These are phyloP conservation scores for Leccinum arenicola DNA, from an alignment of 768 basidiomycete species.

Conservation along the genomic window DNA sequence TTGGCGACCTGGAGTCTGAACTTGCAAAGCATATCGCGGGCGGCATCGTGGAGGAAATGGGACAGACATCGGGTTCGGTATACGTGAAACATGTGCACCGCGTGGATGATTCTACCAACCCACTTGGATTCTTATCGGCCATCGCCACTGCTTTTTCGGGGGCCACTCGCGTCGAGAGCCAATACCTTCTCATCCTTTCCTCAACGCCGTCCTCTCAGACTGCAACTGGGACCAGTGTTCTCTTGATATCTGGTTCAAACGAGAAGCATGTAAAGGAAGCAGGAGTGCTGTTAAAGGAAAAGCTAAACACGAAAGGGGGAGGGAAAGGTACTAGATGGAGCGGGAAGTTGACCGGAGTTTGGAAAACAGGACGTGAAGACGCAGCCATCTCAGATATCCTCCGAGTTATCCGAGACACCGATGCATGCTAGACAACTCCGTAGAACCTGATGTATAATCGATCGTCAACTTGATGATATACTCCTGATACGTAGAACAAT, in stretches of 20 bases:
- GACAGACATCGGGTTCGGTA: constrained; percentile 19
- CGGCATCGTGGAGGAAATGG: constrained; percentile 39
- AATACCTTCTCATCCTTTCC: constrained; percentile 53
- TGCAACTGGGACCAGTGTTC: constrained; percentile 45
- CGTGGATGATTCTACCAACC: constrained; percentile 56
- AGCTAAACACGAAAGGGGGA: constrained; percentile 68
- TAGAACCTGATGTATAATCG: background rate
- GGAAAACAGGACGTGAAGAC: constrained; percentile 25
- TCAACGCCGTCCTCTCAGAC: constrained; percentile 63
- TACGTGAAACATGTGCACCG: constrained; percentile 55
- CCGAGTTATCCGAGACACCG: constrained; percentile 10
- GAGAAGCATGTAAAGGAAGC: constrained; percentile 56
- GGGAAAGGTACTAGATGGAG: constrained; percentile 78
- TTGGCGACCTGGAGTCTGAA: constrained; percentile 66
- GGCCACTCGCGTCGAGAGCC: constrained; percentile 15
- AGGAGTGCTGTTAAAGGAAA: constrained; percentile 56
- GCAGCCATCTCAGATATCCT: constrained; percentile 18
- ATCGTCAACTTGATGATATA: background rate
- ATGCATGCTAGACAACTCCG: background rate
- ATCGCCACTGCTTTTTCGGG: constrained; percentile 49
- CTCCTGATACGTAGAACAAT: background rate
- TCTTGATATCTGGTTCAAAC: constrained; percentile 60
- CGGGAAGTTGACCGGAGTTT: constrained; percentile 59
- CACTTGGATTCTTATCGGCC: constrained; percentile 58
- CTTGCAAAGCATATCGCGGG: constrained; percentile 50